phyloP scores from a whole-genome alignment of 2,329 filamentous ascomycete species.

The Aspergillus udagawae region DNA sequence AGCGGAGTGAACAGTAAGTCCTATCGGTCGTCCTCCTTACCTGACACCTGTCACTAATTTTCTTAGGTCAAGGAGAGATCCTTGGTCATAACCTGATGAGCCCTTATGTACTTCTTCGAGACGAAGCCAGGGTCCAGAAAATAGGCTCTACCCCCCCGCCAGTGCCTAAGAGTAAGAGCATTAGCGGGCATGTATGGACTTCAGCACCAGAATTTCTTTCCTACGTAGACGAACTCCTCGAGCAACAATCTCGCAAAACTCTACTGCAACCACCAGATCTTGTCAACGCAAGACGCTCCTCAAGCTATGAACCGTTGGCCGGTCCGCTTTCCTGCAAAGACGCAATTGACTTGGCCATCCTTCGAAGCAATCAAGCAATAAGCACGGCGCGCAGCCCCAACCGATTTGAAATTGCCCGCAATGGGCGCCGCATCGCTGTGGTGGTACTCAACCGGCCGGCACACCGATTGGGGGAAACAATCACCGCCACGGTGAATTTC shows the following conservation, averaged over 20 bases:
- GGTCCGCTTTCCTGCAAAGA: slow-evolving; percentile 67
- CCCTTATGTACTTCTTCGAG: slow-evolving; percentile 83
- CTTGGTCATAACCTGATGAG: slow-evolving; percentile 92
- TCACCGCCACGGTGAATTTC: slow-evolving; percentile 83
- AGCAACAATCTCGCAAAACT: slow-evolving; percentile 51
- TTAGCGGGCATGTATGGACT: slow-evolving; percentile 42
- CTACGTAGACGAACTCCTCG: slow-evolving; percentile 73
- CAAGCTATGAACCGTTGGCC: slow-evolving; percentile 48
- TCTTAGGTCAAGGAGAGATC: slow-evolving; percentile 68
- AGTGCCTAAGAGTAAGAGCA: slow-evolving; percentile 37
- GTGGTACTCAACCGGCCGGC: slow-evolving; percentile 84
- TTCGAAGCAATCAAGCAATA: slow-evolving; percentile 69
- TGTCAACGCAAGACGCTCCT: slow-evolving; percentile 57
- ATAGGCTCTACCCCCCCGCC: slow-evolving; percentile 38
- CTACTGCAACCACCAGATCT: slow-evolving; percentile 63
- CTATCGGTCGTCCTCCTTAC: not conserved
- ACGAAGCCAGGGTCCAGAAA: slow-evolving; percentile 67
- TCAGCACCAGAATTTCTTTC: slow-evolving; percentile 64
- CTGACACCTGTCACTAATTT: slow-evolving; percentile 15
- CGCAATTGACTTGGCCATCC: slow-evolving; percentile 83
- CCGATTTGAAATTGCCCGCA: slow-evolving; percentile 89
- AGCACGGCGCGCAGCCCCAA: slow-evolving; percentile 78
- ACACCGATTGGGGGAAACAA: slow-evolving; percentile 82
- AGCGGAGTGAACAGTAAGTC: slow-evolving; percentile 75
- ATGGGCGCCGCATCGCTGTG: slow-evolving; percentile 85